Evolutionary conservation across 257 asterid genomes (phyloP).

Genomic region (Echites panduratus): DNA sequence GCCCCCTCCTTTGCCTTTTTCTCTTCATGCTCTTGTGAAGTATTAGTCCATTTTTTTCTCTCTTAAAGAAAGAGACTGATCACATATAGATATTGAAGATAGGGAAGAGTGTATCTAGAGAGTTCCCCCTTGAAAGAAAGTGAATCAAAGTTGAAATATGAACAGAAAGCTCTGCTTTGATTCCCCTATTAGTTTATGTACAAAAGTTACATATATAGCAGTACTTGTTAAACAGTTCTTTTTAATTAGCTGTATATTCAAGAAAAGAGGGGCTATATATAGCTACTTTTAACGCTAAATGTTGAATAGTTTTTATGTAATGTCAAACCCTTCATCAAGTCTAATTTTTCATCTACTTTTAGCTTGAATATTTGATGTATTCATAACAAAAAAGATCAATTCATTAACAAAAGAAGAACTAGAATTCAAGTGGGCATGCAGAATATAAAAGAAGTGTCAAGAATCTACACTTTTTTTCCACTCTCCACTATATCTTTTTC

Average conservation of each 20-base stretch:
- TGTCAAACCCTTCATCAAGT: not conserved
- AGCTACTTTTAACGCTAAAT: constrained; percentile 3
- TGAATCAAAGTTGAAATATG: constrained; percentile 10
- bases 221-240: no score
- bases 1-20: not conserved
- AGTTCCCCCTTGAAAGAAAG: constrained; percentile 6
- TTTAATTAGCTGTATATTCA: no score
- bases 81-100: constrained; percentile 5
- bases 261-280: not conserved
- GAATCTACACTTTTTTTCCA: not conserved
- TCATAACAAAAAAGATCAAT: not conserved
- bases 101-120: not conserved
- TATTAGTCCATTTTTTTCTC: constrained; percentile 2
- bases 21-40: constrained; percentile 14
- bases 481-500: not conserved
- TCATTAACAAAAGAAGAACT: not conserved
- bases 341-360: constrained; percentile 7
- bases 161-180: not conserved
- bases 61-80: not conserved
- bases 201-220: not conserved
- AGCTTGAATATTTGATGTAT: not conserved
- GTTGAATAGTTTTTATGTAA: not conserved
- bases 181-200: not conserved
- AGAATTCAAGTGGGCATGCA: no score
- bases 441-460: not conserved